Evolutionary conservation across 768 basidiomycete genomes (phyloP), one percentile per base, ranked within the genome.

Genomic region (Lentinula edodes): DNA sequence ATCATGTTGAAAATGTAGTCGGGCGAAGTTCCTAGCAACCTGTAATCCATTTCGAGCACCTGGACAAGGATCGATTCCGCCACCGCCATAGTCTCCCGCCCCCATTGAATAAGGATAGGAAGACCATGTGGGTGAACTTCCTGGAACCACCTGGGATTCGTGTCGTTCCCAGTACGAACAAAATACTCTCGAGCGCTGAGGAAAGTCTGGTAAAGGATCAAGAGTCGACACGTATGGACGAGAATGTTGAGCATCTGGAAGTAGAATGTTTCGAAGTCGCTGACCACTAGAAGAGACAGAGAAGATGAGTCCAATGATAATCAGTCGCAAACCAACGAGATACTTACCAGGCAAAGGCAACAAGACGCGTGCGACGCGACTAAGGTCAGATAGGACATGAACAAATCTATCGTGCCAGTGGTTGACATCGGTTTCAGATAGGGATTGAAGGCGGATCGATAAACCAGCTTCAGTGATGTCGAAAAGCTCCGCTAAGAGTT

Each of bases 1-100:
- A 78, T 66, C 78, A 79, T 77, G 32, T 69, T 67, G 62, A 77
- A 78, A 35, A 76, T 56, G 36, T 65, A 67, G 63, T 78, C 78
- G 2, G 77, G 77, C 6, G 75, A 71, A 1, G 75, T 69, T 57
- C 76, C 73, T 61, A 78, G 66, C 12, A 75, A 60, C 0, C 65
- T 62, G 10, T 68, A 58, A 48, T 80, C 76, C 43, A 70, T 63
- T 35, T 71, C 64, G 52, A 77, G 69, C 2, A 68, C 59, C 1
- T 70, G 41, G 45, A 76, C 69, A 36, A 78, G 58, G 45, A 79
- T 67, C 2, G 71, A 66, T 62, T 78, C 78, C 32, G 77, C 68
- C 41, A 75, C 62, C 3, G 67, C 63, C 5, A 79, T 63, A 0
- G 72, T 70, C 32, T 79, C 78, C 48, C 74, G 73, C 0, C 76